These are phyloP conservation scores for Leccinum truebloodii DNA, from an alignment of 768 basidiomycete species.

Conservation along the genomic window DNA sequence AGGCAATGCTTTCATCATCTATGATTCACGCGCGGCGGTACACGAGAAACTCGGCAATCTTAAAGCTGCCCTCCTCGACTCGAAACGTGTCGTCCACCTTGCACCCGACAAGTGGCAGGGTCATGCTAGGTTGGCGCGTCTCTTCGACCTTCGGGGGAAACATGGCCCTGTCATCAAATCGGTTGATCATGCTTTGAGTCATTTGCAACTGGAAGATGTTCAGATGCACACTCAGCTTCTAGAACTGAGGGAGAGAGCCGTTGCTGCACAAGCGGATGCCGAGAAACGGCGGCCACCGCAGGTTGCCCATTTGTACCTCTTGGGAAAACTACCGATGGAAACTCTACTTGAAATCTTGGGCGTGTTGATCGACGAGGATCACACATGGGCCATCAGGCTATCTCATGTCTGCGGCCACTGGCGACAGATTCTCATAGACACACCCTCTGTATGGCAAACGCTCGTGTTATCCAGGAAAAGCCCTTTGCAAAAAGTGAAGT, in stretches of 20 bases:
- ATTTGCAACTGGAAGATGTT: constrained; percentile 45
- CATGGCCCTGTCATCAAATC: constrained; percentile 55
- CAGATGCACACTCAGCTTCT: constrained; percentile 47
- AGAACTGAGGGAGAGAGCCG: constrained; percentile 45
- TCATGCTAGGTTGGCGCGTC: constrained; percentile 69
- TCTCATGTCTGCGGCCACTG: constrained; percentile 65
- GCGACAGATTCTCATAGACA: constrained; percentile 52
- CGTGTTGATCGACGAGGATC: constrained; percentile 43
- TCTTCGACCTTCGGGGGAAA: constrained; percentile 56
- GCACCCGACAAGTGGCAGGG: constrained; percentile 75
- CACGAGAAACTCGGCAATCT: constrained; percentile 60
- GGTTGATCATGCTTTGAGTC: constrained; percentile 57
- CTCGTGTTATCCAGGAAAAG: constrained; percentile 51
- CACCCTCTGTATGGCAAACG: constrained; percentile 59
- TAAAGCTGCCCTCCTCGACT: constrained; percentile 71
- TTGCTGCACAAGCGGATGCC: constrained; percentile 15
- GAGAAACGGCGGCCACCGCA: constrained; percentile 31
- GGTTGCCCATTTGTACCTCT: constrained; percentile 42
- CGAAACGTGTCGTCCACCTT: constrained; percentile 66
- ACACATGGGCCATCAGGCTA: constrained; percentile 45
- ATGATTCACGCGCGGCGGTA: constrained; percentile 76
- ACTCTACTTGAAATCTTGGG: constrained; percentile 58
- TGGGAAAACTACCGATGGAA: constrained; percentile 67
- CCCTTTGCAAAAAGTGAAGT: constrained; percentile 51
- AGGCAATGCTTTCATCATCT: constrained; percentile 48